Evolutionary conservation across 148 eudicot species (phyloP).

Genomic region (Polygonum maritimum): DNA sequence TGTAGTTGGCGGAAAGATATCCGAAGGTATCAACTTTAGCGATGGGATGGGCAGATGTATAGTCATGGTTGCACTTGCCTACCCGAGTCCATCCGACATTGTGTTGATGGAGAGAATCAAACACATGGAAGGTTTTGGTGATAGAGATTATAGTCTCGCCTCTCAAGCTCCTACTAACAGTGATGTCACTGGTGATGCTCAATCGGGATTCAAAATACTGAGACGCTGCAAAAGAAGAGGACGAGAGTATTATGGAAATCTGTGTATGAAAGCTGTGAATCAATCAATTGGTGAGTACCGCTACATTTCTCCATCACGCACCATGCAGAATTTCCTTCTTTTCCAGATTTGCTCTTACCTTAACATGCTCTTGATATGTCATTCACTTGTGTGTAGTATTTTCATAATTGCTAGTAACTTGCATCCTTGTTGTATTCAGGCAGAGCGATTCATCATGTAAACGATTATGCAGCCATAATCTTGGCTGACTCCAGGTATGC

Average conservation of each 20-base stretch:
- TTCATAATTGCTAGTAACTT: neutral
- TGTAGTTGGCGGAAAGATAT: slow-evolving; percentile 94
- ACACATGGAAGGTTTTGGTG: slow-evolving; percentile 71
- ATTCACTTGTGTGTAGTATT: too few relatives aligned
- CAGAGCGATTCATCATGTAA: slow-evolving; percentile 77
- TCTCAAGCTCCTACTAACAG: slow-evolving; percentile 15
- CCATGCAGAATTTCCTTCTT: neutral
- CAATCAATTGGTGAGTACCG: slow-evolving; percentile 79
- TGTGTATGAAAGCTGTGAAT: slow-evolving; percentile 97
- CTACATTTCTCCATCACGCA: neutral
- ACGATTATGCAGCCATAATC: slow-evolving; percentile 89
- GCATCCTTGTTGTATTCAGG: slow-evolving; percentile 31
- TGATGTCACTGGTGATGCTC: slow-evolving; percentile 30
- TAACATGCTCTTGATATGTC: too few relatives aligned
- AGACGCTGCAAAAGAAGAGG: slow-evolving; percentile 78
- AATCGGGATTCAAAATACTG: slow-evolving; percentile 58
- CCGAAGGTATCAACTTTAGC: slow-evolving; percentile 95
- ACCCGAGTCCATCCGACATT: slow-evolving; percentile 84
- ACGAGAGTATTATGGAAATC: slow-evolving; percentile 86
- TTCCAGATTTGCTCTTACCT: too few relatives aligned
- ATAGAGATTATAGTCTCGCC: slow-evolving; percentile 12
- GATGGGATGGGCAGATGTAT: slow-evolving; percentile 95
- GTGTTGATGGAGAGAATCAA: slow-evolving; percentile 83
- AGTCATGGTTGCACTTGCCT: slow-evolving; percentile 91
- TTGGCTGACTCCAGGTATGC: slow-evolving; percentile 79